Evolutionary conservation across 768 basidiomycete species (phyloP).

Genomic region (Agaricus subrufescens): DNA sequence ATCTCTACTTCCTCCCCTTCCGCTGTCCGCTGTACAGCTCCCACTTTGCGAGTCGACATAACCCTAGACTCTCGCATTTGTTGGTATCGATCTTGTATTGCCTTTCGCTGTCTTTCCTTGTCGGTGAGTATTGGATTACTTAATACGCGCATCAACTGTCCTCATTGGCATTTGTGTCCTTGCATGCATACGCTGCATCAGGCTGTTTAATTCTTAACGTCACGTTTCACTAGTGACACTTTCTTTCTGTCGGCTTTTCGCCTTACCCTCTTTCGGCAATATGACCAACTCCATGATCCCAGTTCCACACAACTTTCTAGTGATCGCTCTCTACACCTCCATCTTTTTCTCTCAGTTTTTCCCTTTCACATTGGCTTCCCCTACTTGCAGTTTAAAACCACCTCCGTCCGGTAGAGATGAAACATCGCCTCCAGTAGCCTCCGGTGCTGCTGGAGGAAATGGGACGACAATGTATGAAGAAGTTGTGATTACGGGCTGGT

Average conservation of each 20-base stretch:
- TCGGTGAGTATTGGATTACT: too few species aligned
- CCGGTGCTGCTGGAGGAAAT: constrained; percentile 1
- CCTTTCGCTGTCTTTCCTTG: too few species aligned
- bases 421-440: background rate
- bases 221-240: background rate
- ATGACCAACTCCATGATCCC: constrained; percentile 7
- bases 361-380: constrained; percentile 21
- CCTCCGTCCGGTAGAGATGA: constrained; percentile 14
- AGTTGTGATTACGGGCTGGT: constrained; percentile 2
- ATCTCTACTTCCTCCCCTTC: too few species aligned
- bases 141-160: too few species aligned
- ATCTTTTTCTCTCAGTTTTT: background rate
- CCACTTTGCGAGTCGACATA: too few species aligned
- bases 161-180: too few species aligned
- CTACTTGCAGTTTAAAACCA: constrained; percentile 28
- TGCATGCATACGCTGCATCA: too few species aligned
- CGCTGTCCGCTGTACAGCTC: too few species aligned
- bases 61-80: too few species aligned
- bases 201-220: too few species aligned
- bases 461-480: background rate
- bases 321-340: constrained; percentile 15
- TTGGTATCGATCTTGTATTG: too few species aligned
- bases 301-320: constrained; percentile 21
- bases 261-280: background rate
- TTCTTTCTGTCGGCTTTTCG: background rate